A percentile compares a stretch with the other conserved stretches of the same genome.
phyloP scores from a whole-genome alignment of 176 grass and related monocot species.

The Carex littledalei region DNA sequence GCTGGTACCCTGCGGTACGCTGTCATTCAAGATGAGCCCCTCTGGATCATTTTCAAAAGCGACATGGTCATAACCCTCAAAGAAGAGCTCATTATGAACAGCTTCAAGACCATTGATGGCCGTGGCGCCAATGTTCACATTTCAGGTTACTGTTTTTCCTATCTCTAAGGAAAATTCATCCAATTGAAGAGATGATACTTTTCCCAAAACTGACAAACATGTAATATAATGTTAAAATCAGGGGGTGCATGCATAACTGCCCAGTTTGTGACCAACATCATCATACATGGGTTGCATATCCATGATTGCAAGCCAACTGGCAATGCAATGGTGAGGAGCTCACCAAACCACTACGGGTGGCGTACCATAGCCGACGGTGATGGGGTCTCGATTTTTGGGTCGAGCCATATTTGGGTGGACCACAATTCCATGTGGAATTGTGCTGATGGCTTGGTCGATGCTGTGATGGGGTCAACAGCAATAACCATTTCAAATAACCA shows the following conservation, averaged over 20 bases:
- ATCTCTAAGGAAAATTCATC: not conserved
- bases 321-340: slow-evolving; percentile 32
- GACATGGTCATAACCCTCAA: slow-evolving; percentile 34
- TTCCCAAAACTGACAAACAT: not conserved
- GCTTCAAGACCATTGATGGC: slow-evolving; percentile 46
- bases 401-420: slow-evolving; percentile 42
- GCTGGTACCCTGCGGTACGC: slow-evolving; percentile 40
- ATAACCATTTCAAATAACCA: slow-evolving; percentile 39
- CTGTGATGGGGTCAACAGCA: slow-evolving; percentile 1
- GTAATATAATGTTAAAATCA: not conserved
- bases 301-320: slow-evolving; percentile 27
- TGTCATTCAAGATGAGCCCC: slow-evolving; percentile 28
- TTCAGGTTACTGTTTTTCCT: not conserved
- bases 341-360: slow-evolving; percentile 26
- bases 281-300: slow-evolving; percentile 40
- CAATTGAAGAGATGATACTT: not conserved
- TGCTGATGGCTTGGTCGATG: slow-evolving; percentile 40
- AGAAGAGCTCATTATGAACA: slow-evolving; percentile 23
- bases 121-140: slow-evolving; percentile 33
- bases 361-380: slow-evolving; percentile 36
- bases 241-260: slow-evolving; percentile 38
- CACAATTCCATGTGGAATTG: slow-evolving; percentile 38
- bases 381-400: not conserved
- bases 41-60: slow-evolving; percentile 41
- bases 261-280: slow-evolving; percentile 19